Percentiles rank a stretch among this genome's conserved stretches.
Conservation (phyloP, 371 early-diverging fungal genomes). For the Thermomucor indicae-seudaticae region DNA sequence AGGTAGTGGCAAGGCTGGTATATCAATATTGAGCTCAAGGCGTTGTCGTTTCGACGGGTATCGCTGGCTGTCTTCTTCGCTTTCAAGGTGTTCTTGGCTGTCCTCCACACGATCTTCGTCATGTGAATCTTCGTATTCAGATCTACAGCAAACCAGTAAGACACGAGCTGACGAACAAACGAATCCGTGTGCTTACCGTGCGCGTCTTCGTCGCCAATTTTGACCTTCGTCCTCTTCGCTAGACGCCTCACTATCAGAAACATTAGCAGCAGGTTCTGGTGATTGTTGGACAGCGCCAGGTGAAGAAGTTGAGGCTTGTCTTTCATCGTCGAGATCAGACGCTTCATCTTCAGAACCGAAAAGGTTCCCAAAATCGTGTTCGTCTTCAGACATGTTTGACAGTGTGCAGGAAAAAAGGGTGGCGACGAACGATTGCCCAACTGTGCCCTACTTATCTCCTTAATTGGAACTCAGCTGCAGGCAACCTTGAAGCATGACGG, state of each 20-base stretch:
- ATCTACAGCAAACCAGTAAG: not conserved
- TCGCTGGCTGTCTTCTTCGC: slow-evolving; percentile 5
- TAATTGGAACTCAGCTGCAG: too few relatives aligned
- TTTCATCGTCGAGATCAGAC: slow-evolving; percentile 28
- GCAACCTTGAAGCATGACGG: too few relatives aligned
- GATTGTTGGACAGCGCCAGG: not conserved
- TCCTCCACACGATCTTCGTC: slow-evolving; percentile 27
- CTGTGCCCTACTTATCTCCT: too few relatives aligned
- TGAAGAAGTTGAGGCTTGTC: slow-evolving; percentile 3
- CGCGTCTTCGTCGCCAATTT: not conserved
- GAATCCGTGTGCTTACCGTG: slow-evolving; percentile 14
- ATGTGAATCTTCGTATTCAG: slow-evolving; percentile 2
- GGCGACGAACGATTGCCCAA: too few relatives aligned
- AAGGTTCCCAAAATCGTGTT: slow-evolving; percentile 36
- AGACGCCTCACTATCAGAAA: slow-evolving; percentile 10
- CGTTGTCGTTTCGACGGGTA: slow-evolving; percentile 26
- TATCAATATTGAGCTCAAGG: slow-evolving; percentile 27
- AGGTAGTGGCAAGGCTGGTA: slow-evolving; percentile 39
- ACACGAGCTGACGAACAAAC: slow-evolving; percentile 9
- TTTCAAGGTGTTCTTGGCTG: not conserved
- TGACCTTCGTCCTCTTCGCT: slow-evolving; percentile 9
- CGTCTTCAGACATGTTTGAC: slow-evolving; percentile 19
- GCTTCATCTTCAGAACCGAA: slow-evolving; percentile 51
- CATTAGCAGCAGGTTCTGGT: slow-evolving; percentile 10
- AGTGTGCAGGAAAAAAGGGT: too few relatives aligned